Conservation (phyloP, 495 filamentous ascomycete genomes). For the Penicillium turbatum region DNA sequence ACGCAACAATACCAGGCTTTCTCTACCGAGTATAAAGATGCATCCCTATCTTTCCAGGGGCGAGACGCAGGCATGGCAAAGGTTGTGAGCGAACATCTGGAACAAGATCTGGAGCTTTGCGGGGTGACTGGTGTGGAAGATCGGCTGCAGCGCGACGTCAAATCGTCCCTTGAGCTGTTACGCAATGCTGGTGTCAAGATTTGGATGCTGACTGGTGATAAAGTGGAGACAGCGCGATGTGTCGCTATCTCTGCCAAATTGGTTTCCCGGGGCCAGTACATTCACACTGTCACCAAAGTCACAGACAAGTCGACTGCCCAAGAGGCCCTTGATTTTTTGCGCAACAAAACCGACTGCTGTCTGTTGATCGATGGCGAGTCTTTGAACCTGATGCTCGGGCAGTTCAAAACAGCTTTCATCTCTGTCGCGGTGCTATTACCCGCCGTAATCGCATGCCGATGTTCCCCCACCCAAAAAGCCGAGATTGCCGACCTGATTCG, state of each 20-base stretch:
- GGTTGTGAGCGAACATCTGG: slow-evolving; percentile 75
- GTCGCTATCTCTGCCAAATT: slow-evolving; percentile 93
- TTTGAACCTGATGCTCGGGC: slow-evolving; percentile 72
- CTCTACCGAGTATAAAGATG: slow-evolving; percentile 65
- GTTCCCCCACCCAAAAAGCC: slow-evolving; percentile 95
- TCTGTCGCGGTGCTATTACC: slow-evolving; percentile 81
- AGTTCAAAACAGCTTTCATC: slow-evolving; percentile 82
- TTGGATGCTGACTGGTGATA: slow-evolving; percentile 99
- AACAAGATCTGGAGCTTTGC: slow-evolving; percentile 83
- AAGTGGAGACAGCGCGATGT: slow-evolving; percentile 95
- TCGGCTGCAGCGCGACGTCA: slow-evolving; percentile 91
- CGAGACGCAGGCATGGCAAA: slow-evolving; percentile 78
- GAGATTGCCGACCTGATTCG: slow-evolving; percentile 90
- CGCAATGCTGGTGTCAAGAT: slow-evolving; percentile 99
- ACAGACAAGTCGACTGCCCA: slow-evolving; percentile 57
- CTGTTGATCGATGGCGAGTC: slow-evolving; percentile 95
- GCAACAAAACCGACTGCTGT: slow-evolving; percentile 81
- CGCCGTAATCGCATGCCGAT: slow-evolving; percentile 92
- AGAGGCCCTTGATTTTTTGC: slow-evolving; percentile 81
- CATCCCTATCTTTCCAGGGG: slow-evolving; percentile 70
- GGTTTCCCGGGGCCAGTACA: slow-evolving; percentile 91
- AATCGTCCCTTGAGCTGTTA: slow-evolving; percentile 86
- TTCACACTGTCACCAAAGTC: slow-evolving; percentile 85
- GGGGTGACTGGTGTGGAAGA: slow-evolving; percentile 98
- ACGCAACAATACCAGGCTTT: slow-evolving; percentile 75